Base-by-base conservation (phyloP, 108 stramenopile genomes). In the Discostella pseudostelligera region DNA sequence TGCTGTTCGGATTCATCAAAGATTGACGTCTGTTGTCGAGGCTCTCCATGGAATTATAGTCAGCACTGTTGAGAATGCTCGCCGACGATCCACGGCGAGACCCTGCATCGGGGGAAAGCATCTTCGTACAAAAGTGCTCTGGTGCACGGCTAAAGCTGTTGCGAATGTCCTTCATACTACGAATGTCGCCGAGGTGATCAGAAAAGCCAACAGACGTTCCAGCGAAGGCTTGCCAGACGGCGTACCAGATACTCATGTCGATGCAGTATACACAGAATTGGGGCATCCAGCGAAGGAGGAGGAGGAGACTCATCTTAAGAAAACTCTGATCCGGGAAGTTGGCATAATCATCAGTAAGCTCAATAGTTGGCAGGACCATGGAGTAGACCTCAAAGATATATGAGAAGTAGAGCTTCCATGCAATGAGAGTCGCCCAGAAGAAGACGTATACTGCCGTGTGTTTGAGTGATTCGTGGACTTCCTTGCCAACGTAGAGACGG, bases 241-340 rank as follows among this genome's bases (percentile, higher is more conserved):
- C 87, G 59, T 96, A 99, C 95, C 96, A 96, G 63, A 99, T 99
- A 53, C 89, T 88, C 86, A 86, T 94, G 67, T 99, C 98, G 62
- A 99, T 96, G 48, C 95, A 64, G 79, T 96, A 99, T 7, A 99
- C 95, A 65, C 94, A 72, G 69, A 96, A 95, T 54, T 96, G 95
- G 1, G 98, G 98, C 22, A 88, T 60, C 98, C 98, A 99, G 35
- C 96, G 76, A 69, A 97, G 73, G 0, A 81, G 72, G 20, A 97
- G 72, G 28, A 96, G 65, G 26, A 95, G 74, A 21, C 71, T 66
- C 87, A 92, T 88, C 68, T 84, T 85, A 10, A 75, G 68, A 50
- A 94, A 91, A 65, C 89, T 95, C 56, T 92, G 91, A 50, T 95
- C 74, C 7, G 90, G 93, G 64, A 85, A 97, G 62, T 99, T 99